Evolutionary conservation across 2,329 filamentous ascomycete genomes (phyloP).

Genomic region (Botrytis porri): DNA sequence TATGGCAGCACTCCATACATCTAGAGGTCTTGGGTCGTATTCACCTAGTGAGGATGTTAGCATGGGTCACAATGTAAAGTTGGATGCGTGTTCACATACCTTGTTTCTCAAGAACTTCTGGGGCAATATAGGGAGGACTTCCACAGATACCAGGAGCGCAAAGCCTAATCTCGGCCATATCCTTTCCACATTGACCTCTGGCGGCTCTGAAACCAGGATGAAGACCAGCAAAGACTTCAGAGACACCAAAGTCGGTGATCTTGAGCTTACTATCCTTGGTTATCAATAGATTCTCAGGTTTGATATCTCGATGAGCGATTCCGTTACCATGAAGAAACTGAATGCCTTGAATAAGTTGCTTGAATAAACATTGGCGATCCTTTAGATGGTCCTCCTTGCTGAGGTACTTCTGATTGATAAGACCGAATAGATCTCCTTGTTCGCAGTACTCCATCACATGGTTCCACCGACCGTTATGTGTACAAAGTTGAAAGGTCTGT

Average conservation of each 20-base stretch:
- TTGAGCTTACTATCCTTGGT: slow-evolving; percentile 78
- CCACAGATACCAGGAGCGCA: slow-evolving; percentile 81
- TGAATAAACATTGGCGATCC: slow-evolving; percentile 82
- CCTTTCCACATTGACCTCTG: slow-evolving; percentile 68
- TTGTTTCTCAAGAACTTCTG: slow-evolving; percentile 73
- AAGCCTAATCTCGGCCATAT: slow-evolving; percentile 67
- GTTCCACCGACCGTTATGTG: slow-evolving; percentile 73
- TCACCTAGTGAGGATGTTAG: slow-evolving; percentile 38
- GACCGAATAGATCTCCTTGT: slow-evolving; percentile 73
- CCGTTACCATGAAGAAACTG: slow-evolving; percentile 78
- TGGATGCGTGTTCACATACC: slow-evolving; percentile 35
- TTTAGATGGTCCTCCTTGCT: slow-evolving; percentile 58
- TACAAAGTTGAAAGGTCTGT: slow-evolving; percentile 69
- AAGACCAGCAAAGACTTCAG: slow-evolving; percentile 78
- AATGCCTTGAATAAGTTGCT: slow-evolving; percentile 80
- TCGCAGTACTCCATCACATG: slow-evolving; percentile 93
- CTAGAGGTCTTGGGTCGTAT: slow-evolving; percentile 74
- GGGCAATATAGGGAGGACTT: slow-evolving; percentile 81
- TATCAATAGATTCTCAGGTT: slow-evolving; percentile 81
- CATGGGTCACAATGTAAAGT: slow-evolving; percentile 7
- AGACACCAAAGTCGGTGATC: slow-evolving; percentile 89
- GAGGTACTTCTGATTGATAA: slow-evolving; percentile 71
- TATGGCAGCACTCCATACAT: slow-evolving; percentile 83
- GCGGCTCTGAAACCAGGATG: slow-evolving; percentile 75
- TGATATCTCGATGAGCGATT: slow-evolving; percentile 88